Evolutionary conservation across 176 grass and related monocot species (phyloP), one percentile per base, ranked within the genome.

Genomic region (Poa annua): DNA sequence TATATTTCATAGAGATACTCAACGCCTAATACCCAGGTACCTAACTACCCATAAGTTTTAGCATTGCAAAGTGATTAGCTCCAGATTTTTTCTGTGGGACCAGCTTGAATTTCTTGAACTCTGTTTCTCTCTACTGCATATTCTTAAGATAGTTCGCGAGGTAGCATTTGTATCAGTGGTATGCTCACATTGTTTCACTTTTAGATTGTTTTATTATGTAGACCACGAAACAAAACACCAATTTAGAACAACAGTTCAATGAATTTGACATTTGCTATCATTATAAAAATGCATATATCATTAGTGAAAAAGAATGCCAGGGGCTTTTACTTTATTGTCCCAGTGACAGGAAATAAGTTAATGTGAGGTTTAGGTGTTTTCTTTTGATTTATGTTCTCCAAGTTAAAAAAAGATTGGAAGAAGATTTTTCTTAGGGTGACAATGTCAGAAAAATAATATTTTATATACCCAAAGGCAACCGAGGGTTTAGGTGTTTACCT

Each of bases 31-130:
- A 14, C 44, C n/a, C 44, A 44, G 3, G 3, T 32, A 16, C 45
- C 24, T 74, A 32, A 74, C 22, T 74, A 50, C 24, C 21, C 45
- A 26, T 74, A 72, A 26, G 21, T 15, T 72, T 22, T 6, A 71
- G 39, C 68, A 47, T 47, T 25, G 3, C 45, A 16, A 73, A 50
- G 70, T 73, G 70, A 49, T 50, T 47, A 73, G 22, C 24, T 73
- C 70, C 24, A 50, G 25, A 50, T 10, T 32, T 73, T 16, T 49
- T 26, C 12, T 14, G 70, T 25, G 44, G 70, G 70, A 32, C 69
- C 44, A 50, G 70, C 70, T 73, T 73, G 44, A 73, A 49, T 73
- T 73, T 73, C 44, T 73, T 73, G 44, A 29, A 71, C 21, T 6
- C 1, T 71, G 68, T 71, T 71, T 71, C 22, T 21, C 41, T 71